phyloP scores from a whole-genome alignment of 2,329 filamentous ascomycete genomes.

The Exophiala dermatitidis region DNA sequence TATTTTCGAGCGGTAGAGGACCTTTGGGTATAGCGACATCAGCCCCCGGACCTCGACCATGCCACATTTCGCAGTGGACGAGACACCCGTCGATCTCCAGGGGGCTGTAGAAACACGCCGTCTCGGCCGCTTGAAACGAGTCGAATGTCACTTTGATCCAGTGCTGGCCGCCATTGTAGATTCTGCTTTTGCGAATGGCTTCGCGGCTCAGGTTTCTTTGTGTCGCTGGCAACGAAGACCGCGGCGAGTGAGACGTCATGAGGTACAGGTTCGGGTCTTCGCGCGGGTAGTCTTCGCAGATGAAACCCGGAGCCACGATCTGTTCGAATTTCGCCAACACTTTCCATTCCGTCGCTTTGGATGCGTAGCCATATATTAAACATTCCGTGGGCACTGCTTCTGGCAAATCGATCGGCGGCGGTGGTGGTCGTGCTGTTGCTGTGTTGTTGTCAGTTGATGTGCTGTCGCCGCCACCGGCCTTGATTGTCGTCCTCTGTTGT shows the following conservation, averaged over 20 bases:
- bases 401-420: constrained; percentile 32
- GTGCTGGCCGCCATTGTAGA: constrained; percentile 74
- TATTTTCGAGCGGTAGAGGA: constrained; percentile 3
- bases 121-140: constrained; percentile 62
- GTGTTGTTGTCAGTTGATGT: too few species aligned
- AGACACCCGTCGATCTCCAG: constrained; percentile 64
- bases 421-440: constrained; percentile 2
- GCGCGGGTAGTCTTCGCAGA: constrained; percentile 90
- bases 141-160: constrained; percentile 89
- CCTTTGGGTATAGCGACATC: constrained; percentile 57
- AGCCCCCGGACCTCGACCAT: constrained; percentile 55
- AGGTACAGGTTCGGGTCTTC: constrained; percentile 68
- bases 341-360: constrained; percentile 64
- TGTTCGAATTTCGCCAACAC: constrained; percentile 83
- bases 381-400: constrained; percentile 59
- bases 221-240: constrained; percentile 47
- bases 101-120: constrained; percentile 62
- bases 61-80: constrained; percentile 64
- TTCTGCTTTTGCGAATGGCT: constrained; percentile 72
- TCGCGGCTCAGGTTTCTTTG: constrained; percentile 57
- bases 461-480: too few species aligned
- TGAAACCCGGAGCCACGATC: constrained; percentile 55
- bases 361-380: constrained; percentile 75
- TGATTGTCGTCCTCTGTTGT: neutral
- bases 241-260: constrained; percentile 49